phyloP scores from a whole-genome alignment of 371 early-diverging fungal genomes.

The Mucor lusitanicus region DNA sequence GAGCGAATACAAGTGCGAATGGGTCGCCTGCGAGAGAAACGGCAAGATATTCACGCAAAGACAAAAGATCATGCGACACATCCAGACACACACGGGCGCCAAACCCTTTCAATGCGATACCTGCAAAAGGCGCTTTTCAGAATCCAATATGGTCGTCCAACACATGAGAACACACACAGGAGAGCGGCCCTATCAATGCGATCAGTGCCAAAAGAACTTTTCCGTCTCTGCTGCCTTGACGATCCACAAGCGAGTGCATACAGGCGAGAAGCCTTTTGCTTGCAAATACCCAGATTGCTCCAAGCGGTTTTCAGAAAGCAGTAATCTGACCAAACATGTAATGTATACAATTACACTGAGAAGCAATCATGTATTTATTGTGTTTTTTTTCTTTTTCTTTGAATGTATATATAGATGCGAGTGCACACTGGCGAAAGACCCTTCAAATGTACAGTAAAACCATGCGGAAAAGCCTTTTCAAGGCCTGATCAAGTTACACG shows the following conservation, averaged over 20 bases:
- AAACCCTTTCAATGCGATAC: constrained; percentile 82
- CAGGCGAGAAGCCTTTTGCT: constrained; percentile 76
- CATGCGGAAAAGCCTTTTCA: constrained; percentile 72
- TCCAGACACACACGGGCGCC: constrained; percentile 85
- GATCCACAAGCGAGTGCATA: constrained; percentile 67
- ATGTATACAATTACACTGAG: neutral
- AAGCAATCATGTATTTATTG: neutral
- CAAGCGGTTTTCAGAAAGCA: constrained; percentile 75
- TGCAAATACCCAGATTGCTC: constrained; percentile 76
- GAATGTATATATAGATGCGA: constrained; percentile 41
- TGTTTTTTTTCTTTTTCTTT: constrained; percentile 2
- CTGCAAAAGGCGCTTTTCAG: constrained; percentile 84
- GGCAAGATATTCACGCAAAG: constrained; percentile 74
- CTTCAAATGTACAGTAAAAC: constrained; percentile 57
- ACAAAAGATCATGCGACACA: constrained; percentile 85
- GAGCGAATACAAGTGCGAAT: constrained; percentile 77
- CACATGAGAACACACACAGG: constrained; percentile 80
- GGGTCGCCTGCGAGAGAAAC: constrained; percentile 72
- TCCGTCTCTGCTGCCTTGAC: constrained; percentile 73
- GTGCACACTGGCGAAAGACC: constrained; percentile 75
- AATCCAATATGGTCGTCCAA: constrained; percentile 79
- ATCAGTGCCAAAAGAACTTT: constrained; percentile 75
- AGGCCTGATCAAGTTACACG: constrained; percentile 70
- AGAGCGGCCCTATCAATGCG: constrained; percentile 81
- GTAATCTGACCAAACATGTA: constrained; percentile 82